Percentiles rank a stretch among this genome's conserved stretches.
Conservation (phyloP, 192 early-diverging fungal genomes). For the Entrophospora sp. region DNA sequence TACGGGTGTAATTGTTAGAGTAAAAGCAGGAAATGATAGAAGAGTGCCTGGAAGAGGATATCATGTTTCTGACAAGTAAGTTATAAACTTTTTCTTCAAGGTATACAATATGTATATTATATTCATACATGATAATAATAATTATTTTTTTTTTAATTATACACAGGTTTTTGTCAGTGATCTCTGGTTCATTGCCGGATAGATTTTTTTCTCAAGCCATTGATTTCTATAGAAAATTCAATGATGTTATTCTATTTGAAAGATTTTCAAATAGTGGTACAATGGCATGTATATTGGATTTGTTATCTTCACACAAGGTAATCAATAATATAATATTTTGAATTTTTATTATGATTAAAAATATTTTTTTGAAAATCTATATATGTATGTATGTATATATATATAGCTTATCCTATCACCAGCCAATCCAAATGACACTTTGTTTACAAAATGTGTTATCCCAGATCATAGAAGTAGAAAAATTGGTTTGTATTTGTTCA, state of each 20-base stretch:
- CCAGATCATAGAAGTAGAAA: slow-evolving; percentile 20
- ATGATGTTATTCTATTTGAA: background rate
- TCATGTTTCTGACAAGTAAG: slow-evolving; percentile 23
- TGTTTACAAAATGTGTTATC: background rate
- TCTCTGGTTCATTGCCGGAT: slow-evolving; percentile 19
- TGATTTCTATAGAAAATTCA: slow-evolving; percentile 1
- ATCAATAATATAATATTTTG: background rate
- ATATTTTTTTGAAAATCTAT: too few relatives aligned
- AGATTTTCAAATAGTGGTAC: slow-evolving; percentile 19
- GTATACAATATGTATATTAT: too few relatives aligned
- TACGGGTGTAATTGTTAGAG: slow-evolving; percentile 20
- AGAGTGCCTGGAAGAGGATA: slow-evolving; percentile 22
- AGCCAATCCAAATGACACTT: background rate
- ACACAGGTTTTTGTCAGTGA: slow-evolving; percentile 15
- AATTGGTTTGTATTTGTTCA: background rate
- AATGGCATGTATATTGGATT: slow-evolving; percentile 24
- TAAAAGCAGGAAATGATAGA: slow-evolving; percentile 17
- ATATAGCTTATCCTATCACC: background rate
- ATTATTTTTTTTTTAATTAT: background rate
- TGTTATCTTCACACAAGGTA: slow-evolving; percentile 19
- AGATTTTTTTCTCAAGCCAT: slow-evolving; percentile 21
- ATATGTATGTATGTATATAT: too few relatives aligned
- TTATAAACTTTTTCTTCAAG: background rate
- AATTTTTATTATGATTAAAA: background rate
- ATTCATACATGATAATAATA: background rate